A percentile compares a stretch with the other conserved stretches of the same genome.
phyloP scores from a whole-genome alignment of 306 rosid genomes.

The Lathyrus tuberosus region DNA sequence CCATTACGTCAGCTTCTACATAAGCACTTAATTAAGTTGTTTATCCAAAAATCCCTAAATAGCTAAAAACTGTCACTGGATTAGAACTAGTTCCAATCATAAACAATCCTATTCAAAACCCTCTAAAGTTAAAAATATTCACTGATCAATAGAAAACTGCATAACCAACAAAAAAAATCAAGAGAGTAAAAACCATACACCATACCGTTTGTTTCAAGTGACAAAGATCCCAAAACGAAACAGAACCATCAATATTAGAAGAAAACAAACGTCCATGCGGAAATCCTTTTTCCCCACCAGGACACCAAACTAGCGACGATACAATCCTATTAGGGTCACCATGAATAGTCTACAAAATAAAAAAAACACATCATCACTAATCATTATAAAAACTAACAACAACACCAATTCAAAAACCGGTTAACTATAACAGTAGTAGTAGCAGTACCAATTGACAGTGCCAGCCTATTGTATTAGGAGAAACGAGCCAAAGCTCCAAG shows the following conservation, averaged over 20 bases:
- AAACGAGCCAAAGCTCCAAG: constrained; percentile 96
- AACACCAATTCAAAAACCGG: neutral
- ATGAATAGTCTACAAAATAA: constrained; percentile 62
- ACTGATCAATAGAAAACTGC: neutral
- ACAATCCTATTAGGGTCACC: constrained; percentile 71
- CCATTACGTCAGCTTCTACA: neutral
- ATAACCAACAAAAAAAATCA: neutral
- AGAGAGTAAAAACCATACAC: neutral
- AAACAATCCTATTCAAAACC: neutral
- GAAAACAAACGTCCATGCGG: constrained; percentile 79
- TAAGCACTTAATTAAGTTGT: neutral
- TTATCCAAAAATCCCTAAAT: neutral
- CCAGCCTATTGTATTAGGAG: constrained; percentile 94
- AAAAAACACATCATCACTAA: neutral
- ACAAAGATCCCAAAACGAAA: constrained; percentile 84
- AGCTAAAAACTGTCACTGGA: neutral
- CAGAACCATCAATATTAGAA: constrained; percentile 76
- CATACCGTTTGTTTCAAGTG: constrained; percentile 76
- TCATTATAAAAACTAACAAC: neutral
- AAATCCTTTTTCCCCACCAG: constrained; percentile 51
- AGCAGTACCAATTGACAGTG: constrained; percentile 72
- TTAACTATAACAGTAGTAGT: too few relatives aligned
- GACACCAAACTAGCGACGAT: constrained; percentile 86
- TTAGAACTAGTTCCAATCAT: neutral
- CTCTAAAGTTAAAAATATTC: neutral